Conservation (phyloP, 208 protist species). For the Leishmania gerbilli region DNA sequence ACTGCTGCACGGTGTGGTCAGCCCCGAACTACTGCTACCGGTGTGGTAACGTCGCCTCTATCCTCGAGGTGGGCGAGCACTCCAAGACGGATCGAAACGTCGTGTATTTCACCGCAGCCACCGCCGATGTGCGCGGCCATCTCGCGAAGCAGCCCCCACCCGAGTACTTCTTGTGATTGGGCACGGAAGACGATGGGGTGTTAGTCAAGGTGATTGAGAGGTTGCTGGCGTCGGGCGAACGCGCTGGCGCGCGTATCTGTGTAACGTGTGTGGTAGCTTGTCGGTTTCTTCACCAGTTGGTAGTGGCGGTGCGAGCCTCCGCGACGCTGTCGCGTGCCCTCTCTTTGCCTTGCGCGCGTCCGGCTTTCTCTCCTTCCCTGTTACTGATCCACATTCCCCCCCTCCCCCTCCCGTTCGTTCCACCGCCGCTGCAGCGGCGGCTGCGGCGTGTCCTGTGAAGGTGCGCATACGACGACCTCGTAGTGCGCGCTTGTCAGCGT, state of each 20-base stretch:
- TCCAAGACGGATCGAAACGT: conserved; percentile 67
- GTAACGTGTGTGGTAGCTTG: background rate
- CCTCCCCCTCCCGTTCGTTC: background rate
- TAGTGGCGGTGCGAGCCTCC: background rate
- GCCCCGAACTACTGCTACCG: conserved; percentile 96
- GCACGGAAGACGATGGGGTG: background rate
- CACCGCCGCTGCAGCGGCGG: background rate
- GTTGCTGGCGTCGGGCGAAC: background rate
- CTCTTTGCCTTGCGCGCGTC: background rate
- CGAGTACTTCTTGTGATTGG: conserved; percentile 84
- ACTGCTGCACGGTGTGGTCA: conserved; percentile 95
- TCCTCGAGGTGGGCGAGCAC: conserved; percentile 92
- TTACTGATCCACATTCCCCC: background rate
- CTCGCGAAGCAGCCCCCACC: conserved; percentile 86
- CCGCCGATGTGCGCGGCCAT: conserved; percentile 76
- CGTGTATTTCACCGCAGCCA: conserved; percentile 79
- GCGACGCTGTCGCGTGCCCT: background rate
- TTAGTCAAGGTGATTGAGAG: background rate
- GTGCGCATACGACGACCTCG: background rate
- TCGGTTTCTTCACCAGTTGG: background rate
- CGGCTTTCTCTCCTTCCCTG: background rate
- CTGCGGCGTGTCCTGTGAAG: background rate
- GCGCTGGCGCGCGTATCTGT: background rate
- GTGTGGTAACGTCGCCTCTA: conserved; percentile 95
- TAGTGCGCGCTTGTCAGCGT: background rate